These are phyloP conservation scores for Suhomyces maxii DNA, from an alignment of 1,139 yeast species.

Conservation along the genomic window DNA sequence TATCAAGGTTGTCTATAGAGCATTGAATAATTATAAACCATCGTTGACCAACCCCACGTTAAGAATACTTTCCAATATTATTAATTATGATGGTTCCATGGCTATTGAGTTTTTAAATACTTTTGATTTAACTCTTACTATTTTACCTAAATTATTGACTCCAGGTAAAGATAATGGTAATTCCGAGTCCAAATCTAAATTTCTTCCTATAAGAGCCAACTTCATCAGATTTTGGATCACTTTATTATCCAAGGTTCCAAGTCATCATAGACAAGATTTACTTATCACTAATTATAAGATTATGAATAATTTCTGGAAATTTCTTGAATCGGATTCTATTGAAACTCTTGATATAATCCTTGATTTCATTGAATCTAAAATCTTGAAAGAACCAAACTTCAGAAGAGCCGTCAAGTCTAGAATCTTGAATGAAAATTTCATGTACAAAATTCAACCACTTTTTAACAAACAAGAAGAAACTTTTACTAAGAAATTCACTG, in stretches of 20 bases:
- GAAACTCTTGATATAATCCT: slow-evolving; percentile 44
- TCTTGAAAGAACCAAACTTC: slow-evolving; percentile 61
- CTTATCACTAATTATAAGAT: slow-evolving; percentile 57
- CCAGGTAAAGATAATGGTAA: slow-evolving; percentile 51
- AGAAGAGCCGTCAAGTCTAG: slow-evolving; percentile 71
- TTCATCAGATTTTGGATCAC: slow-evolving; percentile 64
- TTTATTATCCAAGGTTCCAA: slow-evolving; percentile 48
- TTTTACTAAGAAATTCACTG: slow-evolving; percentile 33
- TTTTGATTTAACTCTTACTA: slow-evolving; percentile 67
- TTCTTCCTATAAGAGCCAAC: slow-evolving; percentile 51
- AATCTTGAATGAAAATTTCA: slow-evolving; percentile 75
- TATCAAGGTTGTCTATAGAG: slow-evolving; percentile 66
- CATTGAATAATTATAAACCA: slow-evolving; percentile 59
- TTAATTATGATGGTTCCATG: slow-evolving; percentile 47
- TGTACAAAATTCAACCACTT: slow-evolving; percentile 57
- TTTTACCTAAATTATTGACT: slow-evolving; percentile 60
- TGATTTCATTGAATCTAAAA: slow-evolving; percentile 46
- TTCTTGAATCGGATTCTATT: slow-evolving; percentile 55
- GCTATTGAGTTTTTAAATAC: slow-evolving; percentile 59
- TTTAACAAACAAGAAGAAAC: slow-evolving; percentile 37
- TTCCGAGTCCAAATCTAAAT: slow-evolving; percentile 31
- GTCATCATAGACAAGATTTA: slow-evolving; percentile 62
- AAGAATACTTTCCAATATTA: slow-evolving; percentile 52
- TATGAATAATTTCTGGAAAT: slow-evolving; percentile 65
- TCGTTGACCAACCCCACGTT: slow-evolving; percentile 63